Evolutionary conservation across 2,329 filamentous ascomycete genomes (phyloP), one percentile per base, ranked within the genome.

Genomic region (Botryotinia convoluta): DNA sequence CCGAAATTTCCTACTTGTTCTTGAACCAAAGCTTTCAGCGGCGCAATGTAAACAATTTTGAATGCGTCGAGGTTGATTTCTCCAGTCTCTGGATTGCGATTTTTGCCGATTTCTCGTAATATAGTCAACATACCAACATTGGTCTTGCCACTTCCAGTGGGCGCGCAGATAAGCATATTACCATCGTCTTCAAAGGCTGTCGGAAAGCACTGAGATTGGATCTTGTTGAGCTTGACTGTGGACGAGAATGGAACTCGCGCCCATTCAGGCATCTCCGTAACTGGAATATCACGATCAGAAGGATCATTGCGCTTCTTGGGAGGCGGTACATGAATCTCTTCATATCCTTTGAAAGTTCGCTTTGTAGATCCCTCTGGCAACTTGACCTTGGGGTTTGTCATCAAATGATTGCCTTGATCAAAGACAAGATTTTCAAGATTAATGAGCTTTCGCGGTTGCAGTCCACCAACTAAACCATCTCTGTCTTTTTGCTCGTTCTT

Each of bases 1-100:
- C 96, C 95, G 82, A 99, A 97, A 82, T 98, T 99, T 72, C 96
- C 96, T 71, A 99, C 96, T 83, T 99, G 96, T 82, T 99, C 96
- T 82, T 98, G 95, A 5, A 99, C 96, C 76, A 99, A 84, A 64
- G 96, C 96, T 82, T 99, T 99, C 74, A 99, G 83, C 0, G 96
- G 96, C 44, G 96, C 96, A 80, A 99, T 98, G 81, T 97, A 99
- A 60, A 99, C 92, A 78, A 99, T 98, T 84, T 99, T 99, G 86
- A 99, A 99, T 61, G 95, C 91, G 80, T 99, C 96, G 14, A 99
- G 86, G 82, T 97, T 94, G 76, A 99, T 96, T 74, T 97, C 92
- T n/a, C 96, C 96, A 0, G 94, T 97, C 75, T 92, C 86, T 0
- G 93, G 89, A 79, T 99, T 92, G 73, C 95, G 90, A 81, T 99